Evolutionary conservation across 129 eudicot species (phyloP).

Genomic region (Oenanthe sinensis): DNA sequence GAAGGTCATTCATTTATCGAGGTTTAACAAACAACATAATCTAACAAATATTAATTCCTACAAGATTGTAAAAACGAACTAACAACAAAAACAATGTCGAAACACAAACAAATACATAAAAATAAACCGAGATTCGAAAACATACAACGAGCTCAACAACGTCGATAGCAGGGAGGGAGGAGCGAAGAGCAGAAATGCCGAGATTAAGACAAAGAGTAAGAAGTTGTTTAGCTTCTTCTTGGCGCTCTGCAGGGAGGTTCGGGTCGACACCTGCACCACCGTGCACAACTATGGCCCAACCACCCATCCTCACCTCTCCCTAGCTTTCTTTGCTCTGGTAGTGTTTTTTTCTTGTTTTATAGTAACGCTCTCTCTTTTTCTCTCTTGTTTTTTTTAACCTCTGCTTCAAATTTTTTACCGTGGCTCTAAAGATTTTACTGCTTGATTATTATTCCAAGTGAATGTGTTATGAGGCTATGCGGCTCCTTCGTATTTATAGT

Average conservation of each 20-base stretch:
- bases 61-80: too few relatives aligned
- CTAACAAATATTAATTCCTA: too few relatives aligned
- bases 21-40: too few relatives aligned
- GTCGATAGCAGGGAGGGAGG: conserved; percentile 67
- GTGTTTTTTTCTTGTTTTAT: background rate
- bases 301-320: conserved; percentile 39
- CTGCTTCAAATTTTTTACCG: background rate
- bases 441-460: background rate
- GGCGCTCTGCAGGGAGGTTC: conserved; percentile 76
- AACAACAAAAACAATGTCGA: background rate
- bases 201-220: conserved; percentile 74
- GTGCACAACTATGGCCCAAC: conserved; percentile 93
- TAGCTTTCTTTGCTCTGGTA: background rate
- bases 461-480: background rate
- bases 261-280: conserved; percentile 99
- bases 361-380: background rate
- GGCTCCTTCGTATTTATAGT: background rate
- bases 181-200: conserved; percentile 68
- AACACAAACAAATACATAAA: background rate
- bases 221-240: conserved; percentile 66
- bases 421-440: background rate
- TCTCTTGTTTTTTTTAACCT: background rate
- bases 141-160: conserved; percentile 88
- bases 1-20: too few relatives aligned
- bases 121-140: background rate